Conservation (phyloP, 805 yeast genomes). For the Sugiyamaella marilandica region DNA sequence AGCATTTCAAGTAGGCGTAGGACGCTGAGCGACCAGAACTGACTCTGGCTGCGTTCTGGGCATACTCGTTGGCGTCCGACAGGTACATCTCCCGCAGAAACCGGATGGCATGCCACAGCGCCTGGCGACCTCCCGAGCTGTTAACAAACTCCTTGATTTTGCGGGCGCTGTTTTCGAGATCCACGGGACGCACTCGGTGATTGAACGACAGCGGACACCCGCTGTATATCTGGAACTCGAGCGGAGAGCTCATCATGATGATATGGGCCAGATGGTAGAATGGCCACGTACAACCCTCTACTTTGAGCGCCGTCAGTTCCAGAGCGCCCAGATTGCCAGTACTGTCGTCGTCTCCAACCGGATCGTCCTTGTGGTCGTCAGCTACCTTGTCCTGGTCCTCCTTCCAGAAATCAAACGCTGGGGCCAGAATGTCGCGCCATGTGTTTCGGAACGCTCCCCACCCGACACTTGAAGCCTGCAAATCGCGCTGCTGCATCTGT, state of each 20-base stretch:
- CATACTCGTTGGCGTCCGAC: constrained; percentile 41
- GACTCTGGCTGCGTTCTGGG: constrained; percentile 25
- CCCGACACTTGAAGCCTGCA: constrained; percentile 49
- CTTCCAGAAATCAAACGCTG: constrained; percentile 68
- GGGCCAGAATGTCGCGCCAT: constrained; percentile 69
- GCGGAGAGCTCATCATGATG: constrained; percentile 64
- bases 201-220: constrained; percentile 83
- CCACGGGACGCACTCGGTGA: constrained; percentile 50
- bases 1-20: constrained; percentile 12
- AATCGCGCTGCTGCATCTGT: constrained; percentile 68
- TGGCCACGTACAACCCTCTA: constrained; percentile 52
- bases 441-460: constrained; percentile 40
- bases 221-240: constrained; percentile 71
- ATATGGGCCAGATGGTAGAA: constrained; percentile 72
- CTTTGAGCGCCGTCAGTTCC: constrained; percentile 4
- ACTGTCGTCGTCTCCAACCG: background rate
- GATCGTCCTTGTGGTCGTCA: background rate
- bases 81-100: constrained; percentile 59
- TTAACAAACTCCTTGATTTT: constrained; percentile 52
- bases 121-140: constrained; percentile 44
- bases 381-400: constrained; percentile 22
- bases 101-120: constrained; percentile 58
- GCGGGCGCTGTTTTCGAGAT: constrained; percentile 44
- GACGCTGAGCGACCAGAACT: constrained; percentile 2
- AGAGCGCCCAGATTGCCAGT: constrained; percentile 6